Percentiles rank a stretch among this genome's conserved stretches.
Conservation (phyloP, 2,329 filamentous ascomycete species). For the Eurotiales sp. region DNA sequence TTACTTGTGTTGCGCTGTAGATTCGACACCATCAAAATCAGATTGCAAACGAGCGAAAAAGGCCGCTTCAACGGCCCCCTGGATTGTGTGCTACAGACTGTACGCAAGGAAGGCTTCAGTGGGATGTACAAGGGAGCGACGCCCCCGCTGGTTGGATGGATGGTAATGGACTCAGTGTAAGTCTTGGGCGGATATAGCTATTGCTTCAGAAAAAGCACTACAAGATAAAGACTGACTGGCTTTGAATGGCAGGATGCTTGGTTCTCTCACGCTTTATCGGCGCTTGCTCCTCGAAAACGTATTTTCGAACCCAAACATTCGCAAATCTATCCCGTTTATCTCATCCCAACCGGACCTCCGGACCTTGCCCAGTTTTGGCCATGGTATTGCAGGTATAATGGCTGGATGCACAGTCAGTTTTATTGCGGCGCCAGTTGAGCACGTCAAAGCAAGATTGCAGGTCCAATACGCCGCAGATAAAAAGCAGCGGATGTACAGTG, state of each 20-base stretch:
- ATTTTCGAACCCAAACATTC: slow-evolving; percentile 57
- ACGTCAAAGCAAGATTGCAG: slow-evolving; percentile 90
- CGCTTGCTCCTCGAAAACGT: slow-evolving; percentile 75
- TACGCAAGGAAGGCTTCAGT: slow-evolving; percentile 76
- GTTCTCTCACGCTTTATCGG: slow-evolving; percentile 85
- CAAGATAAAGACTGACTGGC: background rate
- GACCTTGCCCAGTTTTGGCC: slow-evolving; percentile 70
- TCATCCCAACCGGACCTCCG: slow-evolving; percentile 31
- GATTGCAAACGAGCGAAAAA: slow-evolving; percentile 78
- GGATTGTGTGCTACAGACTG: slow-evolving; percentile 78
- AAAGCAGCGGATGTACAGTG: slow-evolving; percentile 72
- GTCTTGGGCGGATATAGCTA: slow-evolving; percentile 12
- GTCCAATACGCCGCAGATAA: slow-evolving; percentile 86
- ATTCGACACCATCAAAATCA: slow-evolving; percentile 96
- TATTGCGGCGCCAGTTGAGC: slow-evolving; percentile 89
- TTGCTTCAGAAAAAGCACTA: background rate
- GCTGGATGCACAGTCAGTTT: slow-evolving; percentile 89
- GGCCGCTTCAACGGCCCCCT: slow-evolving; percentile 79
- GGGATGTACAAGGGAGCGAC: slow-evolving; percentile 94
- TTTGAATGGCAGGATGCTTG: slow-evolving; percentile 64
- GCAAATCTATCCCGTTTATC: slow-evolving; percentile 34
- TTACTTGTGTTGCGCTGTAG: slow-evolving; percentile 40
- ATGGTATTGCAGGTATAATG: slow-evolving; percentile 81
- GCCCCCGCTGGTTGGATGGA: slow-evolving; percentile 91
- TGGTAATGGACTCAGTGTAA: slow-evolving; percentile 86